A percentile compares a stretch with the other conserved stretches of the same genome.
These are phyloP conservation scores for Sporisorium exsertum DNA, from an alignment of 1,284 basidiomycete genomes.

Conservation along the genomic window DNA sequence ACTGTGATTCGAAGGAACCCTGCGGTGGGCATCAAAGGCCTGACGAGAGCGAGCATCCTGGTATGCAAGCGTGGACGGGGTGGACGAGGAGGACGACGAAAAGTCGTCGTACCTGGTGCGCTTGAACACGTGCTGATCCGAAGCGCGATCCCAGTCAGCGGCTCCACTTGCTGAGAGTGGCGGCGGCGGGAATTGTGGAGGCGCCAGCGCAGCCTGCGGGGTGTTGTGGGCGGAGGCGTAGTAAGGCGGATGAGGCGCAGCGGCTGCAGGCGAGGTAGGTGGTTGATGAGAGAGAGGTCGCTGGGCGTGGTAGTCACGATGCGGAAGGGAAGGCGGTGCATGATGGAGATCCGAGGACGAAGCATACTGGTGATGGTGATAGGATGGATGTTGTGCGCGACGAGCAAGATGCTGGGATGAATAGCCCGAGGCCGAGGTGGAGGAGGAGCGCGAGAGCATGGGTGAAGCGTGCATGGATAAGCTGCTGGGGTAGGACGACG, in stretches of 20 bases:
- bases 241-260: conserved; percentile 14
- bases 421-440: conserved; percentile 24
- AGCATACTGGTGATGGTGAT: conserved; percentile 37
- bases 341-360: conserved; percentile 14
- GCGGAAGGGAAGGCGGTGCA: conserved; percentile 12
- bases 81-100: conserved; percentile 23
- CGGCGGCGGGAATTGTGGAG: conserved; percentile 31
- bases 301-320: conserved; percentile 30
- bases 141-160: conserved; percentile 41
- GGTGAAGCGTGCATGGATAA: conserved; percentile 30
- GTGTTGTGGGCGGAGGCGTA: conserved; percentile 1
- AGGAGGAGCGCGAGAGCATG: conserved; percentile 40
- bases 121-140: conserved; percentile 44
- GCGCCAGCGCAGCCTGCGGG: conserved; percentile 9
- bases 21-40: conserved; percentile 25
- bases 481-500: conserved; percentile 26
- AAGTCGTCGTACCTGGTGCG: conserved; percentile 38
- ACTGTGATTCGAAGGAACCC: conserved; percentile 43
- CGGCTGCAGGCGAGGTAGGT: conserved; percentile 8
- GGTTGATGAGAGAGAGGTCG: conserved; percentile 8
- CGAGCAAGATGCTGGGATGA: conserved; percentile 23
- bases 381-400: conserved; percentile 16
- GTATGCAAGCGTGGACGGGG: conserved; percentile 20
- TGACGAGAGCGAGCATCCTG: conserved; percentile 27
- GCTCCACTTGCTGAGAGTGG: conserved; percentile 33